Evolutionary conservation across 2,329 filamentous ascomycete genomes (phyloP).

Genomic region (Phaeosphaeriaceae sp.): DNA sequence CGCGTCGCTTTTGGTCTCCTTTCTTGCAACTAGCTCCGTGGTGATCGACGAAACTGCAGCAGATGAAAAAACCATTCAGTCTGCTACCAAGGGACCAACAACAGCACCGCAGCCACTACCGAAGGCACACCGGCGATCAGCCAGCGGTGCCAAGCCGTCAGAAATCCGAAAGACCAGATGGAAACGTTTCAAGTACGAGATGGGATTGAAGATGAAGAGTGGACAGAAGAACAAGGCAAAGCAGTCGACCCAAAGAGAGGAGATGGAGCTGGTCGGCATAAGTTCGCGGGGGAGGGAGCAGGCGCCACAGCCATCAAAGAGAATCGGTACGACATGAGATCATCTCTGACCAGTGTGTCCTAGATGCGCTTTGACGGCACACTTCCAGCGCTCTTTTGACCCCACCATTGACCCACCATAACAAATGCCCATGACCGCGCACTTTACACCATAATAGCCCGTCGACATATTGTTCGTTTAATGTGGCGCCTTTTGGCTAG

Average conservation of each 20-base stretch:
- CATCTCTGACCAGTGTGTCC: not conserved
- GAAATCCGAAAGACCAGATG: slow-evolving; percentile 18
- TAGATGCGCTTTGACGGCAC: not conserved
- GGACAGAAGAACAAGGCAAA: slow-evolving; percentile 8
- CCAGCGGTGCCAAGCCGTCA: slow-evolving; percentile 2
- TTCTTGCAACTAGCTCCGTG: slow-evolving; percentile 21
- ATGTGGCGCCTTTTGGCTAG: not conserved
- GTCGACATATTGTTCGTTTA: not conserved
- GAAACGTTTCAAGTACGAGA: slow-evolving; percentile 21
- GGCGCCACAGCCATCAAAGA: slow-evolving; percentile 76
- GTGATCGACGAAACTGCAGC: slow-evolving; percentile 19
- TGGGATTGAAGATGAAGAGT: slow-evolving; percentile 16
- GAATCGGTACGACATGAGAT: slow-evolving; percentile 77
- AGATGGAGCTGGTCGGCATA: slow-evolving; percentile 67
- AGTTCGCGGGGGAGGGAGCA: slow-evolving; percentile 72
- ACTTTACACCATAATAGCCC: not conserved
- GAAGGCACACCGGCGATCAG: not conserved
- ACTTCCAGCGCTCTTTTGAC: too few relatives aligned
- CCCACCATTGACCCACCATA: too few relatives aligned
- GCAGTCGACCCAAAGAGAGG: slow-evolving; percentile 1
- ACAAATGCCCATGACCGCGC: not conserved
- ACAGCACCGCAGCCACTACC: slow-evolving; percentile 3
- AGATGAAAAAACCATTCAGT: slow-evolving; percentile 22
- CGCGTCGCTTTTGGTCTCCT: slow-evolving; percentile 23
- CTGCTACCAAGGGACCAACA: slow-evolving; percentile 13